A percentile compares a stretch with the other conserved stretches of the same genome.
These are phyloP conservation scores for Saccharomyces hybrid DNA, from an alignment of 1,139 yeast species.

Conservation along the genomic window DNA sequence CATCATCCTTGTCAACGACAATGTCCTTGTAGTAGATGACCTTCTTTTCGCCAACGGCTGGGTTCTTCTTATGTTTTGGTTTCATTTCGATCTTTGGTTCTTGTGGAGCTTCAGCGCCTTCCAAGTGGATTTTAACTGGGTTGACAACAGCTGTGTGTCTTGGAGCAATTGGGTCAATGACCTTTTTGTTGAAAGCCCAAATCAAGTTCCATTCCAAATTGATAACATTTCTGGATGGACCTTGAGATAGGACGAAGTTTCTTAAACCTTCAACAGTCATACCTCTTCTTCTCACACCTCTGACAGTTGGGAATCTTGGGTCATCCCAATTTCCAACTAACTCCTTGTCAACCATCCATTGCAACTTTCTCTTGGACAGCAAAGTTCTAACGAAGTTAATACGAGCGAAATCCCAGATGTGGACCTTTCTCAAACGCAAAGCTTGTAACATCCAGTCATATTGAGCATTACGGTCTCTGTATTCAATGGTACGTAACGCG, in stretches of 20 bases:
- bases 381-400: constrained; percentile 92
- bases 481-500: constrained; percentile 92
- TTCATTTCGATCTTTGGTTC: constrained; percentile 56
- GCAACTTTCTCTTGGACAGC: constrained; percentile 91
- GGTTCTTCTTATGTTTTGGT: constrained; percentile 93
- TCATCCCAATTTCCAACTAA: constrained; percentile 93
- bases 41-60: constrained; percentile 79
- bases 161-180: constrained; percentile 93
- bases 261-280: constrained; percentile 96
- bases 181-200: constrained; percentile 95
- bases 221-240: constrained; percentile 92
- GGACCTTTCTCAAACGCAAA: constrained; percentile 76
- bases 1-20: constrained; percentile 85
- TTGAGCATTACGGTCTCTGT: constrained; percentile 96
- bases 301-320: constrained; percentile 97
- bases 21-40: constrained; percentile 59
- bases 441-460: constrained; percentile 91
- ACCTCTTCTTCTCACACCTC: constrained; percentile 98
- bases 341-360: constrained; percentile 92
- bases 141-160: constrained; percentile 79
- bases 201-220: constrained; percentile 94
- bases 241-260: constrained; percentile 87
- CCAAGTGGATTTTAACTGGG: constrained; percentile 57
- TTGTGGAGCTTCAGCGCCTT: constrained; percentile 56
- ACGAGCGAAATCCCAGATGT: constrained; percentile 95